Conservation (phyloP, 441 rosid genomes). For the Hura crepitans region DNA sequence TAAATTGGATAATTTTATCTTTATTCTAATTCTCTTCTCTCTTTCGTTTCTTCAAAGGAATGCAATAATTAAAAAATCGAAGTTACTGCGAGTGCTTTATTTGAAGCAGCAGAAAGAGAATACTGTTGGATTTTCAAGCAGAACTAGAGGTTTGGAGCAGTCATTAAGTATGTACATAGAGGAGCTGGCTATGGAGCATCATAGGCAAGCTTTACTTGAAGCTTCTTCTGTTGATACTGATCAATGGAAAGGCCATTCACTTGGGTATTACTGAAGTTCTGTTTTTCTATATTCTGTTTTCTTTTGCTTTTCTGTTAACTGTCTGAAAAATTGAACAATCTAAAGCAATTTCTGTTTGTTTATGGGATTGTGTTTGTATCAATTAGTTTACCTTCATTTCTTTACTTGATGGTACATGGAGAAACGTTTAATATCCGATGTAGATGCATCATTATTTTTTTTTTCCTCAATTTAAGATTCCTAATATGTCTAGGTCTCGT, state of each 20-base stretch:
- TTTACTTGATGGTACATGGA: background rate
- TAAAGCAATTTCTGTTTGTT: background rate
- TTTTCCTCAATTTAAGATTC: background rate
- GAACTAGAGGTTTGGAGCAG: conserved; percentile 30
- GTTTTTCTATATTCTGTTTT: background rate
- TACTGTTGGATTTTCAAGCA: conserved; percentile 9
- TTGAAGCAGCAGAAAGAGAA: conserved; percentile 32
- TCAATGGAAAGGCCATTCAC: conserved; percentile 76
- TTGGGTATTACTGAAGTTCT: conserved; percentile 36
- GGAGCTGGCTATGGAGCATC: conserved; percentile 60
- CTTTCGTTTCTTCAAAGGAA: conserved; percentile 35
- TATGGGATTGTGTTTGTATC: background rate
- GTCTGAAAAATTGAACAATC: background rate
- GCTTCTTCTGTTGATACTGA: conserved; percentile 47
- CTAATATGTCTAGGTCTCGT: background rate
- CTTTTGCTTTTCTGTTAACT: background rate
- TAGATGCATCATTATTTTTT: background rate
- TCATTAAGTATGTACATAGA: conserved; percentile 39
- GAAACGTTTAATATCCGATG: background rate
- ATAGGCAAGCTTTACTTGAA: conserved; percentile 40
- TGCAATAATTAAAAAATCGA: conserved; percentile 40
- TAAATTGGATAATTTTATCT: background rate
- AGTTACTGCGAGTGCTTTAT: conserved; percentile 50
- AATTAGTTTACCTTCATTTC: background rate
- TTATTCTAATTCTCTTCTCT: background rate